Conservation (phyloP, 2,329 filamentous ascomycete species). For the Alternaria sp. region DNA sequence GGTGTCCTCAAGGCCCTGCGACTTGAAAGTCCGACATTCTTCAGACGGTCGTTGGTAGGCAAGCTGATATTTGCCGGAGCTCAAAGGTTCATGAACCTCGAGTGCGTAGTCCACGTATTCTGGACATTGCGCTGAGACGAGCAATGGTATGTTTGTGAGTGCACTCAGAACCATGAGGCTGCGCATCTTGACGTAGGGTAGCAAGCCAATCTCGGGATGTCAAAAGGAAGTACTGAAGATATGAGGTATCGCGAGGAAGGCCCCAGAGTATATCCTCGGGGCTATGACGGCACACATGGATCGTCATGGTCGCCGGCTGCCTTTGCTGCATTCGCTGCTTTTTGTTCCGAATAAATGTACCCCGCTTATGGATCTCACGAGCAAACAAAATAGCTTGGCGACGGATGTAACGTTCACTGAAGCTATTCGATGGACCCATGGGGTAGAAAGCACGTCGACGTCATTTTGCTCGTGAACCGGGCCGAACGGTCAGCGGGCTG, state of each 20-base stretch:
- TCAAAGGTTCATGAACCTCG: conserved; percentile 54
- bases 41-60: conserved; percentile 56
- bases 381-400: conserved; percentile 21
- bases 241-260: neutral
- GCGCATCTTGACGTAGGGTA: conserved; percentile 36
- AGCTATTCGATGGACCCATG: conserved; percentile 24
- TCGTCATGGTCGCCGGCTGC: conserved; percentile 8
- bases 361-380: conserved; percentile 42
- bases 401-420: conserved; percentile 37
- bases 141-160: conserved; percentile 27
- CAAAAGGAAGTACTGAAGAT: neutral
- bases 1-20: conserved; percentile 53
- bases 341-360: conserved; percentile 34
- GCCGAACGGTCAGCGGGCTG: conserved; percentile 13
- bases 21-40: conserved; percentile 58
- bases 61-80: conserved; percentile 55
- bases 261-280: conserved; percentile 1
- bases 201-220: neutral
- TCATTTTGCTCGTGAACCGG: conserved; percentile 26
- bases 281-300: neutral
- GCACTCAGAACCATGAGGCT: conserved; percentile 21
- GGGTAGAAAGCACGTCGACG: conserved; percentile 21
- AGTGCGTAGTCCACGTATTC: conserved; percentile 56
- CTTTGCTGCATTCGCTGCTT: conserved; percentile 22
- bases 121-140: conserved; percentile 50